These are phyloP conservation scores for Cryphonectria carpinicola DNA, from an alignment of 2,329 filamentous ascomycete species.

Conservation along the genomic window DNA sequence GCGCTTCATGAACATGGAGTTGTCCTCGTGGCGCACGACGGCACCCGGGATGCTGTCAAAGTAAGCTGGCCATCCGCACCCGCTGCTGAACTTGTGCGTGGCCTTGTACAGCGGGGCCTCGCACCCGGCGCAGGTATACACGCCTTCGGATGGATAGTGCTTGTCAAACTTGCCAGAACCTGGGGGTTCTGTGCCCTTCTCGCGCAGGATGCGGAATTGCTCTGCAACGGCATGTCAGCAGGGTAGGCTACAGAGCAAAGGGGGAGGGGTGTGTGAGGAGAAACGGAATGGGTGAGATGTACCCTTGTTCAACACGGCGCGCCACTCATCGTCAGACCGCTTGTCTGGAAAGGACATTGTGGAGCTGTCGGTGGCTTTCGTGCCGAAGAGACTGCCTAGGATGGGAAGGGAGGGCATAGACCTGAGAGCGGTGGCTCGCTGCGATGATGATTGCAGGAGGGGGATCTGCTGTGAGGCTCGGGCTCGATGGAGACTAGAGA, in stretches of 20 bases:
- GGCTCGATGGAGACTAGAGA: slow-evolving; percentile 50
- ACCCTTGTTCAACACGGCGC: slow-evolving; percentile 72
- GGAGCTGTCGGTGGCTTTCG: slow-evolving; percentile 55
- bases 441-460: slow-evolving; percentile 31
- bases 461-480: slow-evolving; percentile 33
- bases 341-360: slow-evolving; percentile 75
- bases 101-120: slow-evolving; percentile 88
- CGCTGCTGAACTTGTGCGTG: slow-evolving; percentile 91
- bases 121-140: slow-evolving; percentile 89
- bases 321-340: slow-evolving; percentile 85
- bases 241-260: neutral
- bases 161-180: slow-evolving; percentile 85
- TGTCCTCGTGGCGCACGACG: slow-evolving; percentile 80
- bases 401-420: slow-evolving; percentile 83
- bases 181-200: slow-evolving; percentile 88
- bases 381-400: slow-evolving; percentile 73
- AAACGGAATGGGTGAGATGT: slow-evolving; percentile 30
- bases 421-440: slow-evolving; percentile 39
- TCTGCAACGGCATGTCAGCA: slow-evolving; percentile 55
- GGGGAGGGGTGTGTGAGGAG: neutral
- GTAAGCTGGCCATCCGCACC: slow-evolving; percentile 97
- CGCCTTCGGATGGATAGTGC: slow-evolving; percentile 74
- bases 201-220: slow-evolving; percentile 90
- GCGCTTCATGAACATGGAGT: slow-evolving; percentile 76
- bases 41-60: slow-evolving; percentile 94